These are phyloP conservation scores for Tulasnella sp. DNA, from an alignment of 768 basidiomycete genomes.

Conservation along the genomic window DNA sequence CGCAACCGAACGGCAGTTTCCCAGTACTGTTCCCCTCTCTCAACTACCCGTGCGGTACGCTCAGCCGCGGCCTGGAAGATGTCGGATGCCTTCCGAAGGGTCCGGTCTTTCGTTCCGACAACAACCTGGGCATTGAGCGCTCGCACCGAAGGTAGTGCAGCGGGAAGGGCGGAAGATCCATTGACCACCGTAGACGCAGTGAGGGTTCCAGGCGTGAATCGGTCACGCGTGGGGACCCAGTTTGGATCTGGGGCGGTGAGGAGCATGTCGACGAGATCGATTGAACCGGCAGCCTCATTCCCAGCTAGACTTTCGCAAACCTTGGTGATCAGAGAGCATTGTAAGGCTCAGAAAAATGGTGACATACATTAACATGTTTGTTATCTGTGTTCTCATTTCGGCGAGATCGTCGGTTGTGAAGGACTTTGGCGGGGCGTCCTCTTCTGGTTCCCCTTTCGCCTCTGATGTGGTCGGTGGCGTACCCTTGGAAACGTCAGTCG, in stretches of 20 bases:
- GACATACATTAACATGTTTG: slow-evolving; percentile 62
- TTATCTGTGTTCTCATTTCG: slow-evolving; percentile 59
- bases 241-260: slow-evolving; percentile 34
- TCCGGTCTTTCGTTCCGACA: slow-evolving; percentile 70
- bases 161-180: neutral
- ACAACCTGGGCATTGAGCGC: slow-evolving; percentile 60
- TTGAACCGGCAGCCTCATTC: slow-evolving; percentile 69
- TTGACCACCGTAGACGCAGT: neutral
- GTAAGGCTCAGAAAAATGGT: slow-evolving; percentile 3
- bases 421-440: slow-evolving; percentile 22
- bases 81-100: slow-evolving; percentile 57
- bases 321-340: slow-evolving; percentile 40
- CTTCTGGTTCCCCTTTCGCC: slow-evolving; percentile 23
- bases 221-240: slow-evolving; percentile 15
- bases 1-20: slow-evolving; percentile 58
- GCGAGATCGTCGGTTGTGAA: slow-evolving; percentile 66
- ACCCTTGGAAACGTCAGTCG: no score
- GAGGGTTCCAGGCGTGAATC: slow-evolving; percentile 21
- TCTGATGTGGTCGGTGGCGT: no score
- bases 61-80: slow-evolving; percentile 59
- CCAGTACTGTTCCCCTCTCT: slow-evolving; percentile 66
- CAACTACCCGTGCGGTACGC: slow-evolving; percentile 49
- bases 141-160: slow-evolving; percentile 47
- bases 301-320: slow-evolving; percentile 23
- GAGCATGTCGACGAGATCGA: slow-evolving; percentile 52